Percentiles rank a stretch among this genome's conserved stretches.
Evolutionary conservation across 2,329 filamentous ascomycete genomes (phyloP).

Genomic region (Cordyceps farinosa): DNA sequence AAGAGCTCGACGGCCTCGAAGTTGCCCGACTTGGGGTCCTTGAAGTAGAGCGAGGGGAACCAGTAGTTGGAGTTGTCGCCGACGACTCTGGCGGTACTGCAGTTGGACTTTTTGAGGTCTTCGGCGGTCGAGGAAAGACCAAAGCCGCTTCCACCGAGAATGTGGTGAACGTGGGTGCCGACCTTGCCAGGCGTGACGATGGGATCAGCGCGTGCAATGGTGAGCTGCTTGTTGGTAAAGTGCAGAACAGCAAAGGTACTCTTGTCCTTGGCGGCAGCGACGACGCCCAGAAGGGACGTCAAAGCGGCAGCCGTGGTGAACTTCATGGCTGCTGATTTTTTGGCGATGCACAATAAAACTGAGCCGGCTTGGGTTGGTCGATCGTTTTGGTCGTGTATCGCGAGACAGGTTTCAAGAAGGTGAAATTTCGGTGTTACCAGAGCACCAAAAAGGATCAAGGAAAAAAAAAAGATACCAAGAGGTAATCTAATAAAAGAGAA

Average conservation of each 20-base stretch:
- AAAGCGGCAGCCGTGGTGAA: constrained; percentile 29
- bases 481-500: neutral
- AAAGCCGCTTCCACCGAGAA: constrained; percentile 70
- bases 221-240: constrained; percentile 63
- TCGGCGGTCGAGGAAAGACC: constrained; percentile 58
- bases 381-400: neutral
- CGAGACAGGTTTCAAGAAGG: neutral
- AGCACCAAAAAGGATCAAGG: neutral
- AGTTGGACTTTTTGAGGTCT: constrained; percentile 57
- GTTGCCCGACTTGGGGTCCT: constrained; percentile 57
- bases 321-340: constrained; percentile 33
- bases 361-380: neutral
- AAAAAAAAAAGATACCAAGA: neutral
- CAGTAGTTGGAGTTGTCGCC: constrained; percentile 74
- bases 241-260: constrained; percentile 66
- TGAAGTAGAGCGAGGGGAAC: constrained; percentile 69
- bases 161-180: constrained; percentile 63
- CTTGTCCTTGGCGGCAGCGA: constrained; percentile 39
- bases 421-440: constrained; percentile 12
- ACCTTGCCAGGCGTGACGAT: constrained; percentile 60
- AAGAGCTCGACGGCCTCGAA: constrained; percentile 65
- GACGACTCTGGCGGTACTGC: constrained; percentile 66
- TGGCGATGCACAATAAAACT: neutral
- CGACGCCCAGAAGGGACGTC: constrained; percentile 39
- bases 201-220: constrained; percentile 63